phyloP scores from a whole-genome alignment of 208 protist species.

The Crithidia brevicula region DNA sequence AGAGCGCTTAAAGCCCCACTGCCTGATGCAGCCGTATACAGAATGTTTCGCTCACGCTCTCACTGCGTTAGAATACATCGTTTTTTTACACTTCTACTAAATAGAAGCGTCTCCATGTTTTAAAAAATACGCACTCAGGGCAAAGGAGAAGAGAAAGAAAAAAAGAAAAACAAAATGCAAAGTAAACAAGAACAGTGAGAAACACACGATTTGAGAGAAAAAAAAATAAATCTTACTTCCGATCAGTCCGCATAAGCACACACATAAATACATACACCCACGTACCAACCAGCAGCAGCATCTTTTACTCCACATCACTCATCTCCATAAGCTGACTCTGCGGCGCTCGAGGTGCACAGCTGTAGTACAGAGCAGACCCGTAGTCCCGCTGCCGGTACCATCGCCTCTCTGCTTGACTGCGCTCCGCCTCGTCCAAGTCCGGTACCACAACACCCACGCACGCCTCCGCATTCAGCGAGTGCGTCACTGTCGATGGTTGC shows the following conservation, averaged over 20 bases:
- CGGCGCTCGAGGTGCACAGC: neutral
- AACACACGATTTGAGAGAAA: too few relatives aligned
- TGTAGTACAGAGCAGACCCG: slow-evolving; percentile 8
- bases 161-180: neutral
- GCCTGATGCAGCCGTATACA: too few relatives aligned
- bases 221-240: too few relatives aligned
- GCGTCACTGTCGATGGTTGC: neutral
- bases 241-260: too few relatives aligned
- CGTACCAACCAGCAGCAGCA: too few relatives aligned
- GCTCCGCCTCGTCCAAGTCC: neutral
- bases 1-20: too few relatives aligned
- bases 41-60: too few relatives aligned
- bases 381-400: slow-evolving; percentile 10
- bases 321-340: neutral
- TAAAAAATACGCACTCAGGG: too few relatives aligned
- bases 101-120: too few relatives aligned
- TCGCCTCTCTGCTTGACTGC: neutral
- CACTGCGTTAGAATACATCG: too few relatives aligned
- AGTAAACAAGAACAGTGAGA: neutral
- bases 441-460: slow-evolving; percentile 6
- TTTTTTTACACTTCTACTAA: too few relatives aligned
- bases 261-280: too few relatives aligned
- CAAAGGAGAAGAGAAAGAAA: neutral
- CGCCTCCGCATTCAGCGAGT: neutral
- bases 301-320: neutral